Conservation (phyloP, 1,284 basidiomycete species). For the Chondrostereum purpureum region DNA sequence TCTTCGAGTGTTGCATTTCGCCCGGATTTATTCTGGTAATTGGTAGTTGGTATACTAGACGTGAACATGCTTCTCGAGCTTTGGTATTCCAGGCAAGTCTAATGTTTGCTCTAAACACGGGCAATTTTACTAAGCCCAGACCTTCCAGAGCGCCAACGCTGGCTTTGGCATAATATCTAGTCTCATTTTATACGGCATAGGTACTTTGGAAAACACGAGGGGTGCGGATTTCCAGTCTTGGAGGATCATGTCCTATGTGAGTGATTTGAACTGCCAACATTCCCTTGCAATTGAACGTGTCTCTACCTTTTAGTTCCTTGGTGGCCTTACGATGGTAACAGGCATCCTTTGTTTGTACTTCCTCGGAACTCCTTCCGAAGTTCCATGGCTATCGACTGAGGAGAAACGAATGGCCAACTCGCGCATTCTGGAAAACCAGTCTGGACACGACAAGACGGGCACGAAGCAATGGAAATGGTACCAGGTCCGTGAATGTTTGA, state of each 20-base stretch:
- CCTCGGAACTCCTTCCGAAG: constrained; percentile 15
- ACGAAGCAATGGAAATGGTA: constrained; percentile 15
- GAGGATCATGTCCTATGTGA: constrained; percentile 12
- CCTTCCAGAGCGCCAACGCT: constrained; percentile 7
- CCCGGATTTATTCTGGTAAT: constrained; percentile 16
- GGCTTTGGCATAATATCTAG: constrained; percentile 6
- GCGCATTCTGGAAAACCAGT: constrained; percentile 12
- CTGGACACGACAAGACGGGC: constrained; percentile 13
- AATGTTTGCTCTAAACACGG: background rate
- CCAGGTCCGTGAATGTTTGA: constrained; percentile 13
- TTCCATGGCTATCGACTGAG: constrained; percentile 14
- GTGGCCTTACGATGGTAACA: constrained; percentile 12
- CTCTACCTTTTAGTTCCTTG: constrained; percentile 15
- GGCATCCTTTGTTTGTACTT: constrained; percentile 14
- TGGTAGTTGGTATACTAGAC: constrained; percentile 14
- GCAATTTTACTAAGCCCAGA: constrained; percentile 2
- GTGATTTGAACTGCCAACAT: background rate
- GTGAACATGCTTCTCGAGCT: constrained; percentile 14
- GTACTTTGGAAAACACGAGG: constrained; percentile 2
- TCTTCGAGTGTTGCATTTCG: constrained; percentile 16
- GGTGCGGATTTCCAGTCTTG: constrained; percentile 9
- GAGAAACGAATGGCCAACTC: constrained; percentile 15
- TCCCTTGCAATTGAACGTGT: background rate
- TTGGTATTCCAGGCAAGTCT: constrained; percentile 12
- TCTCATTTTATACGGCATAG: constrained; percentile 13